phyloP scores from a whole-genome alignment of 1,284 basidiomycete species.

The Vanrija sp. region DNA sequence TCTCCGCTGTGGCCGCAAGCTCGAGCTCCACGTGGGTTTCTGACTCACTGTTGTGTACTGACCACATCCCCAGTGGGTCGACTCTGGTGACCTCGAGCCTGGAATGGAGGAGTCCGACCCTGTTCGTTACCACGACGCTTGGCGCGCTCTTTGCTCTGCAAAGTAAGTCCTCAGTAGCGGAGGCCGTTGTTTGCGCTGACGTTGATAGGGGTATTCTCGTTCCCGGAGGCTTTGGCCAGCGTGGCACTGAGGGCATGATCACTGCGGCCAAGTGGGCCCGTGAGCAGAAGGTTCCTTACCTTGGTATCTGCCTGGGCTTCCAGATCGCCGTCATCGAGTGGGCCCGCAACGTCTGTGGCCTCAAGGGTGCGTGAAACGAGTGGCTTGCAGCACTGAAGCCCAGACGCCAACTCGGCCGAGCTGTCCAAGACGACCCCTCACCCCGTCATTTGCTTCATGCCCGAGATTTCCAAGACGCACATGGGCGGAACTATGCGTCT shows the following conservation, averaged over 20 bases:
- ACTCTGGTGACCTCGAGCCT: constrained; percentile 88
- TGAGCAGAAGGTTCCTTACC: constrained; percentile 89
- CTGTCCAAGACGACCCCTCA: constrained; percentile 60
- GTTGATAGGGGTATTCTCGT: constrained; percentile 77
- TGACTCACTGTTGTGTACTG: constrained; percentile 13
- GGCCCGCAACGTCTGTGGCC: constrained; percentile 77
- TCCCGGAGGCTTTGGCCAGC: constrained; percentile 89
- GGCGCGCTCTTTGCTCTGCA: constrained; percentile 87
- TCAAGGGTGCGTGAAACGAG: constrained; percentile 56
- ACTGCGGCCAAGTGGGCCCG: constrained; percentile 94
- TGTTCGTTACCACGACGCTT: constrained; percentile 91
- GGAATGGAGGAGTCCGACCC: constrained; percentile 73
- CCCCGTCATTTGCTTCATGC: constrained; percentile 95
- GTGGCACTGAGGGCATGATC: constrained; percentile 97
- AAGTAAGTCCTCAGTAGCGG: constrained; percentile 57
- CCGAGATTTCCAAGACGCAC: constrained; percentile 95
- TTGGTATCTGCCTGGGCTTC: constrained; percentile 97
- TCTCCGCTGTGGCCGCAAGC: constrained; percentile 80
- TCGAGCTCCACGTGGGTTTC: constrained; percentile 65
- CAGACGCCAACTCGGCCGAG: constrained; percentile 85
- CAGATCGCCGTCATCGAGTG: constrained; percentile 96
- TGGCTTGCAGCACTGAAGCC: no score
- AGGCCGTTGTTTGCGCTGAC: background rate
- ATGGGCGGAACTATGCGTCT: constrained; percentile 99
- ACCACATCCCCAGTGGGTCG: constrained; percentile 75